phyloP scores from a whole-genome alignment of 805 yeast species.

The Saccharomycopsis microspora region DNA sequence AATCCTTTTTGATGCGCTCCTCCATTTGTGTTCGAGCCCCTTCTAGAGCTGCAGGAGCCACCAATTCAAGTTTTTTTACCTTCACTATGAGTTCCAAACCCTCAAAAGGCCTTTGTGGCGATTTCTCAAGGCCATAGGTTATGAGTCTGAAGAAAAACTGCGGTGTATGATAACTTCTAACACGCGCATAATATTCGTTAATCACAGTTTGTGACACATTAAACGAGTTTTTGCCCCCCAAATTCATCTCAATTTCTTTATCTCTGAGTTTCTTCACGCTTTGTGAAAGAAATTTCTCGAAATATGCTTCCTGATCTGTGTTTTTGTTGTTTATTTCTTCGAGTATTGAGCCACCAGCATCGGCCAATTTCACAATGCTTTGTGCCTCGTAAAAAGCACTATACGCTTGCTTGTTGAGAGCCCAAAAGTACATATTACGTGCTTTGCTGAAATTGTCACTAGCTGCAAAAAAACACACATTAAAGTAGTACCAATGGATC shows the following conservation, averaged over 20 bases:
- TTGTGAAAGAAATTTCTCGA: no score
- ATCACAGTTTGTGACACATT: background rate
- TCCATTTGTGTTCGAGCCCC: background rate
- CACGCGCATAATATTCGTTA: background rate
- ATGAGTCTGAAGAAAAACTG: background rate
- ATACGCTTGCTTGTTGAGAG: background rate
- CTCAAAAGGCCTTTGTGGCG: background rate
- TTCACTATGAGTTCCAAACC: constrained; percentile 1
- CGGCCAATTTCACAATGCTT: background rate
- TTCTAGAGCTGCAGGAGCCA: background rate
- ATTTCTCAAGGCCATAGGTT: background rate
- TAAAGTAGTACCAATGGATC: background rate
- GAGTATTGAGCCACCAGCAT: background rate
- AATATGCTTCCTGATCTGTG: background rate
- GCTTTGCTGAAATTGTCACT: background rate
- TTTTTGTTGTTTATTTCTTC: background rate
- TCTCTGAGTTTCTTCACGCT: no score
- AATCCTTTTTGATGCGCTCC: background rate
- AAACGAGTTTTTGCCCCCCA: background rate
- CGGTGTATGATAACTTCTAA: background rate
- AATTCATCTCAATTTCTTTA: background rate
- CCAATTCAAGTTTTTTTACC: background rate
- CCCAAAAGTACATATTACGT: constrained; percentile 1
- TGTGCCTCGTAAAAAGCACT: background rate
- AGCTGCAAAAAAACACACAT: background rate